Evolutionary conservation across 441 rosid genomes (phyloP).

Genomic region (Raphanus hybrid): DNA sequence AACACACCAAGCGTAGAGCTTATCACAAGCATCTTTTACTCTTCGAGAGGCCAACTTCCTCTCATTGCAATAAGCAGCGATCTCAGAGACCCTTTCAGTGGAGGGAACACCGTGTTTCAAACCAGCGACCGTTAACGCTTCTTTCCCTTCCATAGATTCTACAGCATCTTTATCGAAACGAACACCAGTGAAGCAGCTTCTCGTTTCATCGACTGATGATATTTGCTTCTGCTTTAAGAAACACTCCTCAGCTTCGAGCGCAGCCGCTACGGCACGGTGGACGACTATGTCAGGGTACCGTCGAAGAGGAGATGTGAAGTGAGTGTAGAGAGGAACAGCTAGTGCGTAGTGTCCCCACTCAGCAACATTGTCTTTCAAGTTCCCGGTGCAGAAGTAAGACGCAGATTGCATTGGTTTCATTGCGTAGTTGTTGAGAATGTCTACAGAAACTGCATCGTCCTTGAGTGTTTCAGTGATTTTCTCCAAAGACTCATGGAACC

Average conservation of each 20-base stretch:
- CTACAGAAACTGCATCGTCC: conserved; percentile 69
- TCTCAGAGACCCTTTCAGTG: conserved; percentile 54
- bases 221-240: conserved; percentile 46
- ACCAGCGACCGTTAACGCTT: conserved; percentile 68
- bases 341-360: conserved; percentile 92
- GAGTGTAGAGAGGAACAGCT: conserved; percentile 88
- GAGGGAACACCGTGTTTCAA: conserved; percentile 64
- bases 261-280: conserved; percentile 84
- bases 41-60: conserved; percentile 73
- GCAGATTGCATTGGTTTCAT: conserved; percentile 86
- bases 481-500: conserved; percentile 66
- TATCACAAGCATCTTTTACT: conserved; percentile 85
- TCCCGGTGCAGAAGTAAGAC: conserved; percentile 83
- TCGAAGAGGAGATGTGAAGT: conserved; percentile 93
- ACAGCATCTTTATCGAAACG: conserved; percentile 63
- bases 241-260: conserved; percentile 76
- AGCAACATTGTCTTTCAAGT: conserved; percentile 52
- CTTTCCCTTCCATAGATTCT: conserved; percentile 62
- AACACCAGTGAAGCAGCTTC: conserved; percentile 68
- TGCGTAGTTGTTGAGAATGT: conserved; percentile 74
- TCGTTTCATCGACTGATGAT: conserved; percentile 37
- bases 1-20: conserved; percentile 82
- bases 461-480: conserved; percentile 62
- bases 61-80: conserved; percentile 73
- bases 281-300: conserved; percentile 91